Base-by-base conservation (phyloP, 768 basidiomycete genomes). In the Terana coerulea region DNA sequence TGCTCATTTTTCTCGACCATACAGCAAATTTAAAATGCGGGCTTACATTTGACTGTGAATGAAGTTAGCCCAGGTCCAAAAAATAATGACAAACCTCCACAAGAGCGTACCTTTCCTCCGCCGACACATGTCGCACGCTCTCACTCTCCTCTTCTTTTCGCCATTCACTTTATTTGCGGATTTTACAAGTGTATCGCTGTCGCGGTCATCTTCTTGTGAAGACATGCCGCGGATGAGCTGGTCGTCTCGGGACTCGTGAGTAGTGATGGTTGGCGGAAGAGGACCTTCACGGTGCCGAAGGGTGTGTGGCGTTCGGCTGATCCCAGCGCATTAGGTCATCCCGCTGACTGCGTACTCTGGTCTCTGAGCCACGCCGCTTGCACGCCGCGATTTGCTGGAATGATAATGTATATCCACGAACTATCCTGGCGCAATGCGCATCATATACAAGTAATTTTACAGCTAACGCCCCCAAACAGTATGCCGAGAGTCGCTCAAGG, bases 401-500 rank as follows among this genome's bases (percentile, higher is more conserved):
- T n/a, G n/a, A n/a, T n/a, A n/a, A n/a, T n/a, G n/a, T n/a, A n/a
- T n/a, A n/a, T n/a, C n/a, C n/a, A n/a, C n/a, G n/a, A n/a, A n/a
- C n/a, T n/a, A n/a, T n/a, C n/a, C n/a, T n/a, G n/a, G n/a, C n/a
- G n/a, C n/a, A n/a, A n/a, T n/a, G n/a, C n/a, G n/a, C n/a, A 33
- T 33, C 31, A 15, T 15, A 33, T 9, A 22, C 39, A 40, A 4
- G 5, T 22, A 22, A 22, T 40, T 40, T 40, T 40, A 40, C 8
- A 24, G 21, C 39, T 40, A 40, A 19, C 9, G 21, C 3, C 39
- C 39, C 39, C 5, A 40, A 15, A 40, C 19, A 21, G 15, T 11
- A 40, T 9, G 5, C n/a, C n/a, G n/a, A 15, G 5, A 28, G 7
- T 19, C 11, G 8, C 46, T 63, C 57, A 79, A 49, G 80, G 76